Conservation (phyloP, 441 rosid species). For the Adansonia gregorii region DNA sequence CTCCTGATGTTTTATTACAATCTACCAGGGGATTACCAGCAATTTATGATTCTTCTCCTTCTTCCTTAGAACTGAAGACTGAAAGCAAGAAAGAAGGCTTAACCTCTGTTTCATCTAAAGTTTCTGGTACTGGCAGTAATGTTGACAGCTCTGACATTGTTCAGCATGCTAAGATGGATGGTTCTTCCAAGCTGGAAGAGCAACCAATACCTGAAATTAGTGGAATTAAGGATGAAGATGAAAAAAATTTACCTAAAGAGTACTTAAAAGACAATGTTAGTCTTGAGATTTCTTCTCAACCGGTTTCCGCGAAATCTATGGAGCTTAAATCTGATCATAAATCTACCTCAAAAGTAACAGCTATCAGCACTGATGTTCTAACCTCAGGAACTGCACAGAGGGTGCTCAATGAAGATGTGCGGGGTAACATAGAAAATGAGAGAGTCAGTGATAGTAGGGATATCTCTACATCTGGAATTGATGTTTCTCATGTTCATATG, state of each 20-base stretch:
- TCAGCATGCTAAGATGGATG: constrained; percentile 32
- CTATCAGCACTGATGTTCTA: constrained; percentile 33
- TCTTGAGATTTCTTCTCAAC: constrained; percentile 37
- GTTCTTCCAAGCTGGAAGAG: constrained; percentile 34
- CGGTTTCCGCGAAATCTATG: constrained; percentile 29
- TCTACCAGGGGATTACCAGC: constrained; percentile 35
- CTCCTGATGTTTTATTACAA: constrained; percentile 35
- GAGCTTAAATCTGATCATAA: constrained; percentile 35
- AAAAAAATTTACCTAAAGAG: constrained; percentile 27
- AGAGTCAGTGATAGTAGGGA: constrained; percentile 25
- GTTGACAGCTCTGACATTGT: constrained; percentile 14
- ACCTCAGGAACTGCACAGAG: constrained; percentile 35
- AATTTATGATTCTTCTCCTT: constrained; percentile 30
- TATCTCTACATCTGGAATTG: constrained; percentile 36
- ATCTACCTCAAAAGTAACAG: constrained; percentile 29
- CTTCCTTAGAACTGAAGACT: constrained; percentile 39
- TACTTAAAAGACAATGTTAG: constrained; percentile 35
- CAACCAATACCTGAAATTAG: constrained; percentile 32
- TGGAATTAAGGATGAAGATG: constrained; percentile 29
- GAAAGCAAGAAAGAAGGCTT: constrained; percentile 38
- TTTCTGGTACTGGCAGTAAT: constrained; percentile 37
- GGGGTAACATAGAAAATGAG: constrained; percentile 32
- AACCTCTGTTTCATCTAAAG: constrained; percentile 41
- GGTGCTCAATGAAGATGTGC: constrained; percentile 38
- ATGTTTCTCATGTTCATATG: constrained; percentile 32